These are phyloP conservation scores for Mycena leptocephala DNA, from an alignment of 768 basidiomycete genomes.

Conservation along the genomic window DNA sequence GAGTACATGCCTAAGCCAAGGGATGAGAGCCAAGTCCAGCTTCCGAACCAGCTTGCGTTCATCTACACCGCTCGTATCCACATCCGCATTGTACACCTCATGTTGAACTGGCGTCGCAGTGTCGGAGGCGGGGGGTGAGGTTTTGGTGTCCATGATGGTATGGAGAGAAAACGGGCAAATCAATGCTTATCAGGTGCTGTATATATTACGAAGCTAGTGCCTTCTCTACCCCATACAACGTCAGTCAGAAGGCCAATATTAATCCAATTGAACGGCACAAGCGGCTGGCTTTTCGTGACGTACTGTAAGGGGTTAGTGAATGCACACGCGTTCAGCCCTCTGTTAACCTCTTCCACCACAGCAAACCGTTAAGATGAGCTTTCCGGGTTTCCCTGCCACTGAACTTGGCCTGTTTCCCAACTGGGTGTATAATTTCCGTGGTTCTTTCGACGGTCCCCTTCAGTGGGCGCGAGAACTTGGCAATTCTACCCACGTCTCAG, in stretches of 20 bases:
- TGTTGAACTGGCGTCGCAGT: conserved; percentile 51
- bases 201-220: conserved; percentile 20
- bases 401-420: background rate
- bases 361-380: background rate
- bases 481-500: background rate
- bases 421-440: background rate
- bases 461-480: background rate
- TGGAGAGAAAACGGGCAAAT: background rate
- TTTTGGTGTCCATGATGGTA: conserved; percentile 32
- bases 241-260: background rate
- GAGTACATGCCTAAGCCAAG: background rate
- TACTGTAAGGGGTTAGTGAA: conserved; percentile 22
- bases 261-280: conserved; percentile 7
- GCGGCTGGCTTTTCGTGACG: too few species aligned
- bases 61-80: conserved; percentile 75
- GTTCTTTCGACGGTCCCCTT: background rate
- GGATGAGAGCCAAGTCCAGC: conserved; percentile 74
- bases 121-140: conserved; percentile 42
- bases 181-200: conserved; percentile 21
- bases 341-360: background rate
- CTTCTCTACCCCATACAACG: background rate
- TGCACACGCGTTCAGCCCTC: background rate
- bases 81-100: conserved; percentile 60
- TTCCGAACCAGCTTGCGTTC: conserved; percentile 82
- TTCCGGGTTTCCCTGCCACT: background rate